Evolutionary conservation across 768 basidiomycete species (phyloP), one percentile per base, ranked within the genome.

Genomic region (Boletus insuetus): DNA sequence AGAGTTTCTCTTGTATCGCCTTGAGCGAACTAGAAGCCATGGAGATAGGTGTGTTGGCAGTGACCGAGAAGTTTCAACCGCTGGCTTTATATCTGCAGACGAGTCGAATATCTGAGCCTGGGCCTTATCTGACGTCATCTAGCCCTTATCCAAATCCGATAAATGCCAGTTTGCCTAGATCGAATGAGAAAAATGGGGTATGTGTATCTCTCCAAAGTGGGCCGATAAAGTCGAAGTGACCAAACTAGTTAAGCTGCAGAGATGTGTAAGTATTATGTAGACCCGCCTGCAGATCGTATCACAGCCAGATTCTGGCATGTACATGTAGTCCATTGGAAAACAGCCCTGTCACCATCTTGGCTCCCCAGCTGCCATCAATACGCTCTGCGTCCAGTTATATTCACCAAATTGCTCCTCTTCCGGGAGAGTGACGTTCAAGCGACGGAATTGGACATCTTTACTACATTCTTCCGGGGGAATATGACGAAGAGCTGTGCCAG

Each of bases 381-480:
- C 89, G 60, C 84, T 87, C 64, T 78, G 75, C 44, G 86, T 85
- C 89, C 90, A 92, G 64, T 89, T 82, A 46, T 82, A 85, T 55
- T 76, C 77, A 40, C 76, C 70, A 44, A 55, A 51, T 38, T 73
- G 73, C 22, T 79, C 79, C 55, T 80, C 75, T 49, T 76, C 64
- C 2, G 60, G 49, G 32, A 71, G 59, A 31, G 58, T 22, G 17
- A 72, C 50, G 19, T 72, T 59, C 49, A 74, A 45, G 52, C 64
- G 62, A 62, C 59, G 54, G 61, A 67, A 56, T 58, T 70, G 51
- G 59, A 54, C 17, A 58, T 65, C 46, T 34, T 65, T 58, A 10
- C 55, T 44, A 24, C 61, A 49, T 47, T 57, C 58, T 47, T 58
- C 67, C 6, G 57, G 62, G 11, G 61, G 62, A 59, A 66, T 54